A percentile compares a stretch with the other conserved stretches of the same genome.
Evolutionary conservation across 2,329 filamentous ascomycete genomes (phyloP).

Genomic region (Paraconiothyrium brasiliense): DNA sequence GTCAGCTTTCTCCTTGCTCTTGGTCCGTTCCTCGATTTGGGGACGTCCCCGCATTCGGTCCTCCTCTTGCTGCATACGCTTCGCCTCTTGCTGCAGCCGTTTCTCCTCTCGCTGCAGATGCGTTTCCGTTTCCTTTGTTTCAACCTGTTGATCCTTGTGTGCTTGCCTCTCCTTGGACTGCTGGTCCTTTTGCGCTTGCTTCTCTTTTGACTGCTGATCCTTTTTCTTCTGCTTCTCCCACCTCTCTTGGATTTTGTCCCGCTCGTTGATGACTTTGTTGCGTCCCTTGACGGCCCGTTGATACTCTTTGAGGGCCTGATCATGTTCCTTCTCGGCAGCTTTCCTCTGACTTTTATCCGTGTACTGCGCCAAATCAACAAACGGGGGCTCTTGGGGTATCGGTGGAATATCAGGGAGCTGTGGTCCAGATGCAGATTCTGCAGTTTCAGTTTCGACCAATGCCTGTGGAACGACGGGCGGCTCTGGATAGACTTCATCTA

Average conservation of each 20-base stretch:
- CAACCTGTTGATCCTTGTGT: slow-evolving; percentile 20
- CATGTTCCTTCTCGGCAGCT: slow-evolving; percentile 73
- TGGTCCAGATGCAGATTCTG: slow-evolving; percentile 19
- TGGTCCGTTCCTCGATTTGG: slow-evolving; percentile 16
- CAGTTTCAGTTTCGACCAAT: slow-evolving; percentile 4
- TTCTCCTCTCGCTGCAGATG: too few relatives aligned
- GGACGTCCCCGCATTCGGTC: slow-evolving; percentile 20
- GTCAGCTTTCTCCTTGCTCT: slow-evolving; percentile 22
- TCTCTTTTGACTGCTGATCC: slow-evolving; percentile 47
- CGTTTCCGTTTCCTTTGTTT: too few relatives aligned
- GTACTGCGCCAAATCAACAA: slow-evolving; percentile 67
- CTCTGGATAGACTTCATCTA: slow-evolving; percentile 30
- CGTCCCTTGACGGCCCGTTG: slow-evolving; percentile 73
- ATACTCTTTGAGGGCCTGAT: slow-evolving; percentile 70
- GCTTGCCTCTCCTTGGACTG: slow-evolving; percentile 41
- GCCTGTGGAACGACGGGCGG: slow-evolving; percentile 25
- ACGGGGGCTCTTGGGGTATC: slow-evolving; percentile 63
- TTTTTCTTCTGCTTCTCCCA: slow-evolving; percentile 56
- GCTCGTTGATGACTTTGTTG: slow-evolving; percentile 70
- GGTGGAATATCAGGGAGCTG: slow-evolving; percentile 59
- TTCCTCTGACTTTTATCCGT: slow-evolving; percentile 73
- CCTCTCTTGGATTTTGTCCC: slow-evolving; percentile 65
- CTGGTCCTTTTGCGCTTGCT: slow-evolving; percentile 28
- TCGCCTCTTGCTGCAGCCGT: too few relatives aligned
- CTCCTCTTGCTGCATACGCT: slow-evolving; percentile 24